Conservation (phyloP, 139 green algal species). For the Coelastrella sp. region DNA sequence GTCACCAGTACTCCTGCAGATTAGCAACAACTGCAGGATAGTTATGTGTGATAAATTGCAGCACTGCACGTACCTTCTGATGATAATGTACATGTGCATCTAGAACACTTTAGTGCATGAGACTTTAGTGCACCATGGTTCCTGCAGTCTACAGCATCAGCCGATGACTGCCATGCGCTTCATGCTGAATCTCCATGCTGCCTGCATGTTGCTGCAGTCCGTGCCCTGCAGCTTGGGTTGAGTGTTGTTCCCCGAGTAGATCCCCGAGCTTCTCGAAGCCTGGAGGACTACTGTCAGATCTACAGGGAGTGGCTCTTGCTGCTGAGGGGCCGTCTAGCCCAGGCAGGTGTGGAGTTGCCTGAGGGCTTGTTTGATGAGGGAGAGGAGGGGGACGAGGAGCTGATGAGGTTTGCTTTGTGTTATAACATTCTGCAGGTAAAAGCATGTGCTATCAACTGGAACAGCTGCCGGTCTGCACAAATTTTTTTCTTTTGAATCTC, state of each 20-base stretch:
- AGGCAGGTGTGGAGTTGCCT: slow-evolving; percentile 33
- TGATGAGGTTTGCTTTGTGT: slow-evolving; percentile 47
- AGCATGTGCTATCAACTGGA: no score
- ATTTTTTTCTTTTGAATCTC: no score
- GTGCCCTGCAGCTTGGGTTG: slow-evolving; percentile 46
- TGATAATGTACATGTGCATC: no score
- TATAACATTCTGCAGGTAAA: slow-evolving; percentile 46
- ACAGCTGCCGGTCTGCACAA: no score
- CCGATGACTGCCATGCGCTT: no score
- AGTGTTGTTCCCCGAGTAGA: slow-evolving; percentile 39
- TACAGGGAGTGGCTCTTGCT: slow-evolving; percentile 51
- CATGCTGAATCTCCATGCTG: no score
- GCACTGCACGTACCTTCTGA: no score
- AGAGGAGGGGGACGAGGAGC: slow-evolving; percentile 30
- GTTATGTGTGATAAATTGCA: no score
- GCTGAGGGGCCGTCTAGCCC: slow-evolving; percentile 40
- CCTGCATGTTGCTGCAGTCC: slow-evolving; percentile 30
- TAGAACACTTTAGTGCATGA: no score
- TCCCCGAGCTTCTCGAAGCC: slow-evolving; percentile 31
- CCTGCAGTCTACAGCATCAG: background rate
- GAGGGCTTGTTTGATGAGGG: slow-evolving; percentile 32
- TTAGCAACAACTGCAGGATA: no score
- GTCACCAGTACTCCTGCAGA: no score
- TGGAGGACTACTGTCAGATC: slow-evolving; percentile 37
- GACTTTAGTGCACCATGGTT: no score